phyloP scores from a whole-genome alignment of 257 asterid genomes.

The Nicotiana knightiana region DNA sequence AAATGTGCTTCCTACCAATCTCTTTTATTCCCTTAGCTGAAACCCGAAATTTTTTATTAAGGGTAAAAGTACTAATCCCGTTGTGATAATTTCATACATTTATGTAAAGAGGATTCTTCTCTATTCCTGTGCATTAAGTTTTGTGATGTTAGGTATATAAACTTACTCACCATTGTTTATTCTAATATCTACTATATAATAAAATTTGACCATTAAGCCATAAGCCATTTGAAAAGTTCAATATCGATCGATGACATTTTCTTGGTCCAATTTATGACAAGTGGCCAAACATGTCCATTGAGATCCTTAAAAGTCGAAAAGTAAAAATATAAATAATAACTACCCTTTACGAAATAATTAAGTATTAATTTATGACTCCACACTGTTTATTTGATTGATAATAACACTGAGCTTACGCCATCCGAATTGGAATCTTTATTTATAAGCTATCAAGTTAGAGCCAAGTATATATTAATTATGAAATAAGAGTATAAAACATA shows the following conservation, averaged over 20 bases:
- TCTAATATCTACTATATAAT: neutral
- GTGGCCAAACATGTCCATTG: conserved; percentile 8
- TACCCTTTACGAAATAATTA: neutral
- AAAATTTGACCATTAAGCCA: neutral
- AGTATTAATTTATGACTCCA: neutral
- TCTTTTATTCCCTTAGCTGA: too few relatives aligned
- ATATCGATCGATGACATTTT: neutral
- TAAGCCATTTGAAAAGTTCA: neutral
- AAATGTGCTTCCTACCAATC: too few relatives aligned
- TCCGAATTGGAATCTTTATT: neutral
- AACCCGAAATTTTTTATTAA: too few relatives aligned
- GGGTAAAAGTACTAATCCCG: too few relatives aligned
- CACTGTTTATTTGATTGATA: neutral
- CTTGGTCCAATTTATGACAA: neutral
- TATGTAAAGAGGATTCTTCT: neutral
- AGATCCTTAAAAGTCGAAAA: conserved; percentile 9
- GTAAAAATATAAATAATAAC: conserved; percentile 14
- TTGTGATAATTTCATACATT: neutral
- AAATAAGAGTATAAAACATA: neutral
- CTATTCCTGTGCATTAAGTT: neutral
- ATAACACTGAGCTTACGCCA: neutral
- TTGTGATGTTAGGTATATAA: neutral
- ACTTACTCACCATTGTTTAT: neutral
- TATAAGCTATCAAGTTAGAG: neutral
- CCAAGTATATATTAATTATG: neutral